Evolutionary conservation across 106 monocot genomes (phyloP).

Genomic region (Chionographis japonica): DNA sequence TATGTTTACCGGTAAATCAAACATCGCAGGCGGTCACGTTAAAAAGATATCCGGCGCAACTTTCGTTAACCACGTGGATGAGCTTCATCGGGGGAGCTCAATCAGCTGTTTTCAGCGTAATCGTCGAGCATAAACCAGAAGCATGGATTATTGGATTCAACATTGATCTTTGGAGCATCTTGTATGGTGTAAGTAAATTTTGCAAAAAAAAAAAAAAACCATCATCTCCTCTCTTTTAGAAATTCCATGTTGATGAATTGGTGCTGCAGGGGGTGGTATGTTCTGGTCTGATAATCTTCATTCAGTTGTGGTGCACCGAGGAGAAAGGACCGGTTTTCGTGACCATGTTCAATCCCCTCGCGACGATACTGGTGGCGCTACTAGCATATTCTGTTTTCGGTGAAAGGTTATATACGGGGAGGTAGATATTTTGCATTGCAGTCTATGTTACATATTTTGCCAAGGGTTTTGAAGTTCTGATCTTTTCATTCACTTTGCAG

Average conservation of each 20-base stretch:
- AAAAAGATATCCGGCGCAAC: conserved; percentile 83
- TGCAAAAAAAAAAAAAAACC: neutral
- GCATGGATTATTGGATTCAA: conserved; percentile 70
- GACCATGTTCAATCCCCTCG: conserved; percentile 86
- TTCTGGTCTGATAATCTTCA: conserved; percentile 68
- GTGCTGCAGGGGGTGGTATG: conserved; percentile 53
- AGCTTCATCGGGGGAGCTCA: conserved; percentile 64
- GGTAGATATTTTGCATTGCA: conserved; percentile 23
- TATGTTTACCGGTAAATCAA: too few relatives aligned
- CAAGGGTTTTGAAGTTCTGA: neutral
- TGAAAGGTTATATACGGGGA: conserved; percentile 69
- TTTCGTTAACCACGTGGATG: conserved; percentile 92
- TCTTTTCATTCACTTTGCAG: conserved; percentile 24
- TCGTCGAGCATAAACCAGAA: conserved; percentile 45
- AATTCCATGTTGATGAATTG: neutral
- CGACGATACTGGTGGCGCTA: conserved; percentile 72
- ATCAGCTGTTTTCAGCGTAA: conserved; percentile 65
- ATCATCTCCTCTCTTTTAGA: neutral
- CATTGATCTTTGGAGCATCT: conserved; percentile 70
- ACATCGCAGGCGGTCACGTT: conserved; percentile 57
- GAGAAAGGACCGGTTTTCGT: conserved; percentile 91
- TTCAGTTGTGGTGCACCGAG: conserved; percentile 79
- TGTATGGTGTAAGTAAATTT: conserved; percentile 55
- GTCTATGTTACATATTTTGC: neutral
- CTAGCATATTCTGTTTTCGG: conserved; percentile 73